A percentile compares a stretch with the other conserved stretches of the same genome.
Evolutionary conservation across 345 rosid genomes (phyloP).

Genomic region (Erucastrum elatum): DNA sequence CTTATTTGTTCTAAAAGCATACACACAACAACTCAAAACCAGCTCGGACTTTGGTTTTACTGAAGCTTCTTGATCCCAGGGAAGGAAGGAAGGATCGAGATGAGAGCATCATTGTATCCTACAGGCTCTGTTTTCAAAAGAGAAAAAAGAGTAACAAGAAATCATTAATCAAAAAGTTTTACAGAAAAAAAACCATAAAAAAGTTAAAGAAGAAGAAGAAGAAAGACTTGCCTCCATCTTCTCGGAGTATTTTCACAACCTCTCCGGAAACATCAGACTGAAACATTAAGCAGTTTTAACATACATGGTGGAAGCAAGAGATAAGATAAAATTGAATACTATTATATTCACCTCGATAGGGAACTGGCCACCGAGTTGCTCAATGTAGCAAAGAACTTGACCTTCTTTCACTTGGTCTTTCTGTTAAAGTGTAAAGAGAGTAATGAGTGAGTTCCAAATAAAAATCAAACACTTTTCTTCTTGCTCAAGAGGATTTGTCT

Average conservation of each 20-base stretch:
- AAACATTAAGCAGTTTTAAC: conserved; percentile 10
- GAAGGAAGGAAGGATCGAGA: conserved; percentile 81
- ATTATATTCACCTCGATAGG: conserved; percentile 62
- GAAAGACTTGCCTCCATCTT: conserved; percentile 73
- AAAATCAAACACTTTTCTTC: background rate
- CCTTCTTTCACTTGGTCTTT: conserved; percentile 89
- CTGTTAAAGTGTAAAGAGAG: conserved; percentile 43
- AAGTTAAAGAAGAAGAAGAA: background rate
- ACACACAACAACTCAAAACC: conserved; percentile 33
- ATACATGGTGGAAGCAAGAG: background rate
- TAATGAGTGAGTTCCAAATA: background rate
- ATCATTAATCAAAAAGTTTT: background rate
- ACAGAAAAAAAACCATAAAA: background rate
- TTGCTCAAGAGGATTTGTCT: background rate
- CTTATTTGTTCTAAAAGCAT: conserved; percentile 30
- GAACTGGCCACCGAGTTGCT: conserved; percentile 81
- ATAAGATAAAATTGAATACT: background rate
- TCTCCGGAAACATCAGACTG: conserved; percentile 83
- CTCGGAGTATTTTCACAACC: conserved; percentile 65
- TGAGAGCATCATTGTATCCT: conserved; percentile 82
- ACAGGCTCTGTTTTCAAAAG: conserved; percentile 63
- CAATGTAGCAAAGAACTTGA: conserved; percentile 77
- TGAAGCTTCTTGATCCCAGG: conserved; percentile 92
- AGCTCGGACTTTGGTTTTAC: conserved; percentile 33
- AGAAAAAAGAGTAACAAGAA: background rate